Conservation (phyloP, 1,284 basidiomycete species). For the Mycocalia duriaeana region DNA sequence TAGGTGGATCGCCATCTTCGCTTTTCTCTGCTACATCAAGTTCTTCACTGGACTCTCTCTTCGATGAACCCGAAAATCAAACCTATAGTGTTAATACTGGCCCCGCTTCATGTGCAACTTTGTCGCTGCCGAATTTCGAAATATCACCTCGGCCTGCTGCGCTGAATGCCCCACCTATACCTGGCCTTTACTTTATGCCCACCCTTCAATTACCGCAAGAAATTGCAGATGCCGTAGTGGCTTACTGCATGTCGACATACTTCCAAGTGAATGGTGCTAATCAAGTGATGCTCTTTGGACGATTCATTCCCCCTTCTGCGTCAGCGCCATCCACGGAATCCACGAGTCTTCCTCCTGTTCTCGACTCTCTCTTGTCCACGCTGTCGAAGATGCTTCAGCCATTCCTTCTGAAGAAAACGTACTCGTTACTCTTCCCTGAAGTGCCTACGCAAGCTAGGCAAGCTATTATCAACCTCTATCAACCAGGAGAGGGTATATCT, state of each 20-base stretch:
- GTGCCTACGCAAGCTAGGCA: constrained; percentile 53
- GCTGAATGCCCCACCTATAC: constrained; percentile 47
- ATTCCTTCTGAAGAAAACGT: constrained; percentile 40
- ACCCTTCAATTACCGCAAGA: constrained; percentile 43
- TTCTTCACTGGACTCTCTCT: constrained; percentile 31
- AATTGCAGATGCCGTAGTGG: constrained; percentile 44
- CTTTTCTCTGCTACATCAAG: constrained; percentile 21
- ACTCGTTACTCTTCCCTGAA: constrained; percentile 50
- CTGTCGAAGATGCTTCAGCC: constrained; percentile 46
- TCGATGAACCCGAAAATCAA: constrained; percentile 28
- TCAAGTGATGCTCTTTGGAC: constrained; percentile 77
- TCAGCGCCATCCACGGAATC: constrained; percentile 11
- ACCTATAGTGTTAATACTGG: too few species aligned
- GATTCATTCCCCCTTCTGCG: constrained; percentile 27
- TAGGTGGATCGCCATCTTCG: constrained; percentile 18
- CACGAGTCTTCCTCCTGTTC: constrained; percentile 44
- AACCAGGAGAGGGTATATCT: constrained; percentile 74
- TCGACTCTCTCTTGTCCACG: constrained; percentile 46
- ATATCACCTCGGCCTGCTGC: constrained; percentile 12
- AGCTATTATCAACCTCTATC: constrained; percentile 76
- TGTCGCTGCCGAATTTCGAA: constrained; percentile 11
- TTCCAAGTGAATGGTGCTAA: constrained; percentile 50
- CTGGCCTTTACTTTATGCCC: constrained; percentile 61
- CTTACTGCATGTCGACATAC: constrained; percentile 53
- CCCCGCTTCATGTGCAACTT: background rate